Percentiles rank a stretch among this genome's conserved stretches.
Conservation (phyloP, 1,284 basidiomycete species). For the Phylloboletellus chloephorus region DNA sequence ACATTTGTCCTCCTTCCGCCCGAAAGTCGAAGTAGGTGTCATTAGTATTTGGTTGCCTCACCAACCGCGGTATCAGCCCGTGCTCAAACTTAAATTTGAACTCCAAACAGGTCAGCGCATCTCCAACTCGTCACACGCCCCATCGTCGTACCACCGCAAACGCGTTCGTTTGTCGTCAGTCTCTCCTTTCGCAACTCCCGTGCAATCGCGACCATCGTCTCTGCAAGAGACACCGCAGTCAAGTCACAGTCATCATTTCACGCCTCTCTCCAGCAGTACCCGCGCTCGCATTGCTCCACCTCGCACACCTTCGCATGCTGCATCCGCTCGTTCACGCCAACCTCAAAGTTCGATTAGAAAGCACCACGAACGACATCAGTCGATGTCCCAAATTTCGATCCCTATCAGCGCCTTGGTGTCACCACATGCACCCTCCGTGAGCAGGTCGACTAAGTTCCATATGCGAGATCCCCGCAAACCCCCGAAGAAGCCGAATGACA, state of each 20-base stretch:
- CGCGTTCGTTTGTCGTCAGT: conserved; percentile 54
- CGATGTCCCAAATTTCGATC: conserved; percentile 62
- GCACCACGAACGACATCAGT: conserved; percentile 41
- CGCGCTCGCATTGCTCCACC: conserved; percentile 35
- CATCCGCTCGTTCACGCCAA: conserved; percentile 35
- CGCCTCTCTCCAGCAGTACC: conserved; percentile 53
- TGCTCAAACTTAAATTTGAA: conserved; percentile 21
- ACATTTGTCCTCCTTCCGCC: conserved; percentile 43
- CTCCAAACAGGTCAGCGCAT: conserved; percentile 35
- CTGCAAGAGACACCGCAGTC: conserved; percentile 27
- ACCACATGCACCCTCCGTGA: conserved; percentile 67
- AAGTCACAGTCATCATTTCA: conserved; percentile 34
- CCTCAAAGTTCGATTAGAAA: conserved; percentile 23
- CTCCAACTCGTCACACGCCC: conserved; percentile 44
- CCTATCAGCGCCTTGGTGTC: conserved; percentile 70
- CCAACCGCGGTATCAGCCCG: conserved; percentile 18
- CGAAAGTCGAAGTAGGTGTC: conserved; percentile 42
- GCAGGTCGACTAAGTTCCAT: conserved; percentile 53
- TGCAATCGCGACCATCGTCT: conserved; percentile 35
- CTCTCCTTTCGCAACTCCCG: conserved; percentile 34
- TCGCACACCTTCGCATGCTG: conserved; percentile 34
- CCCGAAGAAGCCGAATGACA: conserved; percentile 45
- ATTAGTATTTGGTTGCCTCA: conserved; percentile 18
- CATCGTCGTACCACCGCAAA: conserved; percentile 65
- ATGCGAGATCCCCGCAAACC: conserved; percentile 75